Evolutionary conservation across 179 eudicot species (phyloP).

Genomic region (Drosera spatulata): DNA sequence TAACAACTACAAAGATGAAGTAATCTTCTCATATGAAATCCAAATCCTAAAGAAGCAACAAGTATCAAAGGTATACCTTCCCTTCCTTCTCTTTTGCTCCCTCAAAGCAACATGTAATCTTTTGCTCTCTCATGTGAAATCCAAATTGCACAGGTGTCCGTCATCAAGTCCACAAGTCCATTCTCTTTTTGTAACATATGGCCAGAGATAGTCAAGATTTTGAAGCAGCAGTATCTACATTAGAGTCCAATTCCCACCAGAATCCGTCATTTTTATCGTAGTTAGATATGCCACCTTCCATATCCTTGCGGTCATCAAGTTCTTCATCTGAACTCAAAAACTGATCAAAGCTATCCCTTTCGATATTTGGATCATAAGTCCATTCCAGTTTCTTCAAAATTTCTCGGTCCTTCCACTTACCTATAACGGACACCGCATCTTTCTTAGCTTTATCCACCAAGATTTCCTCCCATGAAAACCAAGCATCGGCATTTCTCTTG

Average conservation of each 20-base stretch:
- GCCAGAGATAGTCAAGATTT: constrained; percentile 1
- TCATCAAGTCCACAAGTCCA: too few relatives aligned
- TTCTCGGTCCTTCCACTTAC: constrained; percentile 76
- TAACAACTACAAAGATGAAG: too few relatives aligned
- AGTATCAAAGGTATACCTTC: too few relatives aligned
- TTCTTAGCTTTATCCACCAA: constrained; percentile 67
- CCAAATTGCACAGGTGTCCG: too few relatives aligned
- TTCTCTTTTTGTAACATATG: background rate
- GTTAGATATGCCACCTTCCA: constrained; percentile 17
- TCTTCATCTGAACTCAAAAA: constrained; percentile 25
- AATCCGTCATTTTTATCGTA: constrained; percentile 17
- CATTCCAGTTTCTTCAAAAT: constrained; percentile 72
- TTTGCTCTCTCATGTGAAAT: too few relatives aligned
- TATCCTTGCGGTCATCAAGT: constrained; percentile 7
- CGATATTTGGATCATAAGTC: constrained; percentile 51
- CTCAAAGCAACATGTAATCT: too few relatives aligned
- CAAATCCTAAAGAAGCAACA: too few relatives aligned
- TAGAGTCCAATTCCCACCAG: constrained; percentile 65
- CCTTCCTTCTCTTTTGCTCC: too few relatives aligned
- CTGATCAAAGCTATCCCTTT: constrained; percentile 16
- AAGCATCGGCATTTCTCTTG: constrained; percentile 66
- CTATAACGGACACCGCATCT: constrained; percentile 55
- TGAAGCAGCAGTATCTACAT: constrained; percentile 12
- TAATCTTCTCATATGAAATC: too few relatives aligned
- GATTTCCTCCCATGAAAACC: constrained; percentile 81